Evolutionary conservation across 2,329 filamentous ascomycete genomes (phyloP).

Genomic region (Phoma sp.): DNA sequence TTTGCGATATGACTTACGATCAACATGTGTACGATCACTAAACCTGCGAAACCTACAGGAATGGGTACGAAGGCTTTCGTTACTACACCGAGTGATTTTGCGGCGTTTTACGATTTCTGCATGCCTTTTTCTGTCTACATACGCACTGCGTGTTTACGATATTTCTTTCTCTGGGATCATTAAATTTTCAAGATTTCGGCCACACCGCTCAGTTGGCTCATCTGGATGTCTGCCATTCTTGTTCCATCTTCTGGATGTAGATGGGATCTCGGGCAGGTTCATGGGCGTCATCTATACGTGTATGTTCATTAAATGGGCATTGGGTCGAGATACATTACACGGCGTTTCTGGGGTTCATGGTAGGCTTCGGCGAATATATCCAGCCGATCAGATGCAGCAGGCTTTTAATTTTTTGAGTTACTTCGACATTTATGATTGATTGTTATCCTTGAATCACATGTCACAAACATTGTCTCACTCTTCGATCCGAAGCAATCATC

Average conservation of each 20-base stretch:
- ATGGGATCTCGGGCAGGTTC: neutral
- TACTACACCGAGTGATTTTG: slow-evolving; percentile 8
- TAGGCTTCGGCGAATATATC: neutral
- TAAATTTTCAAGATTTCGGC: slow-evolving; percentile 22
- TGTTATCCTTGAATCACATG: neutral
- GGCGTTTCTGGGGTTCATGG: slow-evolving; percentile 1
- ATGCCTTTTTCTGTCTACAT: slow-evolving; percentile 2
- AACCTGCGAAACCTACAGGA: slow-evolving; percentile 16
- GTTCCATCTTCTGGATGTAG: slow-evolving; percentile 11
- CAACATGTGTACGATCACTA: slow-evolving; percentile 30
- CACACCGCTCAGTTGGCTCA: slow-evolving; percentile 25
- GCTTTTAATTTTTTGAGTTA: neutral
- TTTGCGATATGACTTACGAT: slow-evolving; percentile 31
- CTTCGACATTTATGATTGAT: neutral
- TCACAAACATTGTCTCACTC: neutral
- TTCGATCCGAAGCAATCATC: neutral
- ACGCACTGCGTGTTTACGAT: slow-evolving; percentile 5
- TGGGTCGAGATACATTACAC: slow-evolving; percentile 9
- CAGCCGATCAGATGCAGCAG: neutral
- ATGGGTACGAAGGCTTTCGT: slow-evolving; percentile 12
- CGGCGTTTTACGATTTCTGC: slow-evolving; percentile 10
- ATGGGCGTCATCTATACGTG: slow-evolving; percentile 13
- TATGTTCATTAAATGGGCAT: slow-evolving; percentile 12
- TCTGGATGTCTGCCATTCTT: slow-evolving; percentile 20
- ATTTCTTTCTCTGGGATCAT: slow-evolving; percentile 16